Conservation (phyloP, 768 basidiomycete species). For the Agrocybe praecox region DNA sequence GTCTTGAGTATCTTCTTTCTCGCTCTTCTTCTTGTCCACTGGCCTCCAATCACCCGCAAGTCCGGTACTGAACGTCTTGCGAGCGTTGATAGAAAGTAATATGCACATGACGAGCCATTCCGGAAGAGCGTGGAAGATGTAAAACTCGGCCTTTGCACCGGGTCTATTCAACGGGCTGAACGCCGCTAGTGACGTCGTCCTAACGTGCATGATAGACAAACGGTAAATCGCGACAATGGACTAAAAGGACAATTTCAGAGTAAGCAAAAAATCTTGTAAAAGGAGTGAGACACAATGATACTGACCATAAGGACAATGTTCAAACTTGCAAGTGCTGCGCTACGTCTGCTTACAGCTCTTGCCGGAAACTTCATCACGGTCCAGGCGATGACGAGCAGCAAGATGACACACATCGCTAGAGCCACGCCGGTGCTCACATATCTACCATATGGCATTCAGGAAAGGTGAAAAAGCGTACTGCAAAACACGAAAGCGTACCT, state of each 20-base stretch:
- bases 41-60: constrained; percentile 30
- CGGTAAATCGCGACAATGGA: constrained; percentile 39
- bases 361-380: constrained; percentile 25
- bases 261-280: background rate
- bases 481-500: constrained; percentile 11
- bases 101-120: constrained; percentile 38
- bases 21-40: constrained; percentile 31
- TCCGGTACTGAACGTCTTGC: constrained; percentile 36
- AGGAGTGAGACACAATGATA: background rate
- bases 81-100: constrained; percentile 30
- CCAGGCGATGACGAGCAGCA: constrained; percentile 18
- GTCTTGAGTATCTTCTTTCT: constrained; percentile 17
- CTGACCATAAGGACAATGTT: constrained; percentile 32
- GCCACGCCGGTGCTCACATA: constrained; percentile 23
- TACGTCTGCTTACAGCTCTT: constrained; percentile 21
- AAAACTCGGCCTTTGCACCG: constrained; percentile 41
- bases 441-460: constrained; percentile 11
- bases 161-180: constrained; percentile 35
- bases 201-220: constrained; percentile 37
- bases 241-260: constrained; percentile 14
- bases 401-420: background rate
- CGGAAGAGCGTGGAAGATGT: constrained; percentile 46
- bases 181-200: constrained; percentile 32
- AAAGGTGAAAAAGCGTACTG: background rate
- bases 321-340: constrained; percentile 20